Base-by-base conservation (phyloP, 2,329 filamentous ascomycete genomes). In the Sarocladium strictum region DNA sequence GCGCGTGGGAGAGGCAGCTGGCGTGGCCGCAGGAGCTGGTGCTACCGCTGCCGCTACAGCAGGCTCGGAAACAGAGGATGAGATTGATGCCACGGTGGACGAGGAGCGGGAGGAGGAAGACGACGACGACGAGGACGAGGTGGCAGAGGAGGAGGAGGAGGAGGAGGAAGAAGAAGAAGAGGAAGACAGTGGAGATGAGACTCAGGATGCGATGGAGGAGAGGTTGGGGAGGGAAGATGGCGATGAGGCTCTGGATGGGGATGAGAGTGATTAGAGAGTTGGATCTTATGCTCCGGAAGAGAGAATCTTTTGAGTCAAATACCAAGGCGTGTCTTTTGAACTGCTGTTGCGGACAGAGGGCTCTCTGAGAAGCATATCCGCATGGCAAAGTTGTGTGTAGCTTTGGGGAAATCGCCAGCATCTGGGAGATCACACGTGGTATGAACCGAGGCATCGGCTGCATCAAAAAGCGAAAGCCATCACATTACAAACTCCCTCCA, bases 191-290 rank as follows among this genome's bases (percentile, higher is more conserved):
- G 80, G 76, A 3, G 76, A 77, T 10, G 76, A 76, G 37, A 78
- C 79, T 43, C 78, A 81, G 38, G 78, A 81, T 52, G 75, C 75
- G 3, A 71, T 73, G 10, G 79, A 79, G 27, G 77, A 79, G 47
- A 75, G 74, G 32, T 64, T 74, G 53, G 70, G 72, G 17, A 72
- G 72, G 24, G 76, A 76, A 3, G 73, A 75, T 1, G 79, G 74
- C 24, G 83, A 85, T 55, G 85, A 87, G 59, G 84, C 82, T 12
- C 66, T 86, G 56, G 83, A 85, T 59, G 81, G 79, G 11, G 77
- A 80, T 53, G 82, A 85, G 58, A 84, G 80, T 61, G 80, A 83
- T 55, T 83, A 64, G 58, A 29, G 17, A 33, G 3, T 11, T 45
- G 17, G 40, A 38, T 38, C n/a, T n/a, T n/a, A n/a, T n/a, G n/a